A percentile compares a stretch with the other conserved stretches of the same genome.
Conservation (phyloP, 2,329 filamentous ascomycete genomes). For the Pseudovirgaria hyperparasitica region DNA sequence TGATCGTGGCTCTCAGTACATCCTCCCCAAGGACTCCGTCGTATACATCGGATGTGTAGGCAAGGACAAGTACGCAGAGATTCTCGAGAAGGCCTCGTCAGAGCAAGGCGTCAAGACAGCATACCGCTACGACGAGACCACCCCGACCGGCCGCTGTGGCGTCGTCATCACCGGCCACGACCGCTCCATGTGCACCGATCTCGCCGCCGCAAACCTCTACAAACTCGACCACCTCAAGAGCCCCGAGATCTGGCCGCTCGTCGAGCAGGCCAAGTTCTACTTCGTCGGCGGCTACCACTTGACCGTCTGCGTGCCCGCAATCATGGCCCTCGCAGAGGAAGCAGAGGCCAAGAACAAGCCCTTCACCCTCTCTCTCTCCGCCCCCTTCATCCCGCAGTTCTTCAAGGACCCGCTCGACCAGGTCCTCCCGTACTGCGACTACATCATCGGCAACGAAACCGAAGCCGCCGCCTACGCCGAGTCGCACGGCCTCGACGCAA, state of each 20-base stretch:
- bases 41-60: constrained; percentile 91
- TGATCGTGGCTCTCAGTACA: constrained; percentile 45
- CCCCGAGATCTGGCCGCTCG: constrained; percentile 82
- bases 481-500: constrained; percentile 59
- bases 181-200: constrained; percentile 86
- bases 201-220: constrained; percentile 95
- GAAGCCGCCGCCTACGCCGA: constrained; percentile 83
- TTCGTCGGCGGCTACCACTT: constrained; percentile 96
- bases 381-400: constrained; percentile 92
- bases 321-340: constrained; percentile 81
- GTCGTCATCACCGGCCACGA: constrained; percentile 96
- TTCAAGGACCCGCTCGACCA: constrained; percentile 93
- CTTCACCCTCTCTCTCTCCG: constrained; percentile 84
- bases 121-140: constrained; percentile 78
- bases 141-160: constrained; percentile 85
- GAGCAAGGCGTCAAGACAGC: constrained; percentile 83
- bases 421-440: constrained; percentile 84
- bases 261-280: constrained; percentile 76
- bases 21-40: constrained; percentile 78
- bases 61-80: constrained; percentile 89
- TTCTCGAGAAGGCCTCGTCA: constrained; percentile 73
- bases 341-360: constrained; percentile 79
- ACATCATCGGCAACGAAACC: constrained; percentile 92
- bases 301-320: constrained; percentile 86
- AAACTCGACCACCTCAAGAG: constrained; percentile 86